Conservation (phyloP, 1,284 basidiomycete genomes). For the Neonothopanus nambi region DNA sequence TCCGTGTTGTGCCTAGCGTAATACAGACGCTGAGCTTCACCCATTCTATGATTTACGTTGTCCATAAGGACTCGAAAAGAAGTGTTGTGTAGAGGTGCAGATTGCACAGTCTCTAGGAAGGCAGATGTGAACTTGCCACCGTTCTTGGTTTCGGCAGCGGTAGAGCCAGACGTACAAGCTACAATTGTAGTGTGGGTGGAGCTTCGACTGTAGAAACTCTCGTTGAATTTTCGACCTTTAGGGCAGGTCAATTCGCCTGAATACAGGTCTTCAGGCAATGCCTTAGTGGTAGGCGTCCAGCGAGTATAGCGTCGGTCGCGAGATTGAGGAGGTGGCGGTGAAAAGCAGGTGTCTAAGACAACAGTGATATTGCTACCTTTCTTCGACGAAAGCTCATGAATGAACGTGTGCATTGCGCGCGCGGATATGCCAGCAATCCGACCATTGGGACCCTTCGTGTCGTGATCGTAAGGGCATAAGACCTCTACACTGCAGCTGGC, state of each 20-base stretch:
- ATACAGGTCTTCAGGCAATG: slow-evolving; percentile 51
- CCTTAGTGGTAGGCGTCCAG: slow-evolving; percentile 55
- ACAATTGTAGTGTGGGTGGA: slow-evolving; percentile 53
- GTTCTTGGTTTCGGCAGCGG: slow-evolving; percentile 57
- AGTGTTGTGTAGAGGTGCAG: slow-evolving; percentile 49
- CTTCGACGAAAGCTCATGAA: slow-evolving; percentile 48
- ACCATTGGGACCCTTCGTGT: slow-evolving; percentile 45
- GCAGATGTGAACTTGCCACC: slow-evolving; percentile 60
- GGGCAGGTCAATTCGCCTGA: slow-evolving; percentile 47
- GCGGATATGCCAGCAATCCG: slow-evolving; percentile 64
- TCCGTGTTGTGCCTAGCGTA: slow-evolving; percentile 49
- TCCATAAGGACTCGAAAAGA: slow-evolving; percentile 51
- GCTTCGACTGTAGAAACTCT: slow-evolving; percentile 48
- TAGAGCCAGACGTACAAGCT: slow-evolving; percentile 52
- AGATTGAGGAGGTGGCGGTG: slow-evolving; percentile 38
- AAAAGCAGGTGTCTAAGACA: slow-evolving; percentile 65
- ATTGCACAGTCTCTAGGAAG: slow-evolving; percentile 47
- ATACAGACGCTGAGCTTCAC: slow-evolving; percentile 46
- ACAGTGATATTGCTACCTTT: slow-evolving; percentile 72
- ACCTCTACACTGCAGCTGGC: slow-evolving; percentile 48
- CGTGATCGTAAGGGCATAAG: slow-evolving; percentile 64
- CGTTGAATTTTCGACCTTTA: slow-evolving; percentile 32
- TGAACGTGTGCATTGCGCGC: slow-evolving; percentile 59
- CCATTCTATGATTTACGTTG: slow-evolving; percentile 35
- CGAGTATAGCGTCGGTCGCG: slow-evolving; percentile 48